Base-by-base conservation (phyloP, 2,329 filamentous ascomycete species). In the Cladobotryum protrusum region DNA sequence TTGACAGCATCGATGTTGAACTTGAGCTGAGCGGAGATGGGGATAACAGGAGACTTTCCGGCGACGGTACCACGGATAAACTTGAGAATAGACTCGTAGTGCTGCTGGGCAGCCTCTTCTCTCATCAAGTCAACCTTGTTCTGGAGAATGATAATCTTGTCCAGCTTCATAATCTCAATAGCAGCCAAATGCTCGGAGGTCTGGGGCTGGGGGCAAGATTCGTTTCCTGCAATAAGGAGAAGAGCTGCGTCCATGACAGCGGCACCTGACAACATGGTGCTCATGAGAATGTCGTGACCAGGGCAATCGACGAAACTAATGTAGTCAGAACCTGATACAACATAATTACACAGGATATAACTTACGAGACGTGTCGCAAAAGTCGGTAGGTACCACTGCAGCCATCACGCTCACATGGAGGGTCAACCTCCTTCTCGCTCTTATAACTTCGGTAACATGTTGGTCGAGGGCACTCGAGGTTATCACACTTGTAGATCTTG, bases 271-370 rank as follows among this genome's bases (percentile, higher is more conserved):
- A 99, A 85, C 93, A 99, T 99, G 63, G 93, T 99, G 74, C 92
- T 97, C 93, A 99, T 99, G 70, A 99, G 91, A 90, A 99, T 99
- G 75, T 99, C 93, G 88, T 99, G 93, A 72, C 93, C 93, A 50
- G 93, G 93, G 79, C 93, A 97, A 72, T 97, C 93, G 60, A 97
- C 93, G 69, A 97, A 99, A 14, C 89, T 92, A 59, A 3, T 11
- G 5, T 53, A n/a, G 34, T 43, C 24, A 29, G 42, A 15, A 61
- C 15, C 37, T 29, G 1, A 45, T 32, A 12, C 34, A 44, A 48
- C 40, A 53, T 13, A 20, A 39, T 29, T n/a, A n/a, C 47, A 47
- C 42, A 12, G 14, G 43, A 19, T 9, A 52, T 19, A 6, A 81
- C 87, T 79, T 76, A 92, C 85, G 89, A 95, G 64, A 96, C 90